Evolutionary conservation across 2,329 filamentous ascomycete genomes (phyloP).

Genomic region (Aureobasidium sp.): DNA sequence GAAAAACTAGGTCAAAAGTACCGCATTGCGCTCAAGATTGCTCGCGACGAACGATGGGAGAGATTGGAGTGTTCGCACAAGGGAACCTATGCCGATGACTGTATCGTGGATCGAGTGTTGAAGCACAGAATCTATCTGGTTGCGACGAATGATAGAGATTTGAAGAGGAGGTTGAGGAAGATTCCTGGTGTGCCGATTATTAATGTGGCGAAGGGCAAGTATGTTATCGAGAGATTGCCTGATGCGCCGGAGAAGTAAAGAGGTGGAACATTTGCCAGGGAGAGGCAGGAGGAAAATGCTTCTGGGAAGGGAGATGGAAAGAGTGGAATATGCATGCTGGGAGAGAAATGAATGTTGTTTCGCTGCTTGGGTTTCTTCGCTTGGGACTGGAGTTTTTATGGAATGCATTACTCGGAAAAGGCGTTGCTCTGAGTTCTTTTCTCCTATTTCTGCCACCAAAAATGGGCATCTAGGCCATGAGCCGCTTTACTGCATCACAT

Average conservation of each 20-base stretch:
- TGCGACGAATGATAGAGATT: slow-evolving; percentile 61
- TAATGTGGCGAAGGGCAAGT: slow-evolving; percentile 81
- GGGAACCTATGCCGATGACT: slow-evolving; percentile 82
- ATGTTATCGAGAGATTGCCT: slow-evolving; percentile 85
- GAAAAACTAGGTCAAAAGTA: slow-evolving; percentile 89
- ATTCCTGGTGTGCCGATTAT: slow-evolving; percentile 70
- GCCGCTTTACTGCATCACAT: background rate
- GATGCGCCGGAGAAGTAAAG: slow-evolving; percentile 63
- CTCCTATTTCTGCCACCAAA: too few relatives aligned
- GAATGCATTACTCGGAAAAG: too few relatives aligned
- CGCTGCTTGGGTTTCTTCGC: too few relatives aligned
- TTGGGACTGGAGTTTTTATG: too few relatives aligned
- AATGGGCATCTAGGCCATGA: too few relatives aligned
- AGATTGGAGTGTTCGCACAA: slow-evolving; percentile 84
- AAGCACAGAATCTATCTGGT: slow-evolving; percentile 43
- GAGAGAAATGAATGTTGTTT: too few relatives aligned
- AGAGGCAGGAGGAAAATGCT: too few relatives aligned
- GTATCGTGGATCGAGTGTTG: slow-evolving; percentile 44
- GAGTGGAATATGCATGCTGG: too few relatives aligned
- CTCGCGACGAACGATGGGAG: slow-evolving; percentile 83
- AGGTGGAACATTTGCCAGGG: background rate
- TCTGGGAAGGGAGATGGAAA: too few relatives aligned
- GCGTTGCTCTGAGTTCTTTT: too few relatives aligned
- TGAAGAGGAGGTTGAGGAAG: slow-evolving; percentile 79
- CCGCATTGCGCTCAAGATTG: slow-evolving; percentile 75